These are phyloP conservation scores for Sclerotinia sclerotiorum DNA, from an alignment of 2,329 filamentous ascomycete species.

Conservation along the genomic window DNA sequence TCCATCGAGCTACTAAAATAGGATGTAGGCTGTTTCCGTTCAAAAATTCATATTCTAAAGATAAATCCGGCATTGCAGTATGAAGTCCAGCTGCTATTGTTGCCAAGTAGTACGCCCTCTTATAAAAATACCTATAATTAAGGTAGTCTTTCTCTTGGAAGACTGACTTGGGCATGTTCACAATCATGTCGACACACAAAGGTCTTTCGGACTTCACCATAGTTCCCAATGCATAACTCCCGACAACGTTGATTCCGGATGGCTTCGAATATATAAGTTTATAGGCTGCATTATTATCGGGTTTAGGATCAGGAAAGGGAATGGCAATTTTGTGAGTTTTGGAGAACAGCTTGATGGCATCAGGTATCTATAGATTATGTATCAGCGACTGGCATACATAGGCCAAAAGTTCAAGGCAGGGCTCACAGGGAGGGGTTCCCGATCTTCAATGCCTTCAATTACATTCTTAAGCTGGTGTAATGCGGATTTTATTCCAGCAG, in stretches of 20 bases:
- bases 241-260: constrained; percentile 78
- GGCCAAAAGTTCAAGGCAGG: background rate
- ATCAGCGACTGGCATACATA: constrained; percentile 19
- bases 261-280: constrained; percentile 78
- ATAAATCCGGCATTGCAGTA: constrained; percentile 51
- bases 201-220: constrained; percentile 62
- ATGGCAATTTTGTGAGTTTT: constrained; percentile 68
- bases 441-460: constrained; percentile 57
- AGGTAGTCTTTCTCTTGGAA: constrained; percentile 96
- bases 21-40: constrained; percentile 78
- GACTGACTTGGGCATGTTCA: constrained; percentile 76
- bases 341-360: constrained; percentile 67
- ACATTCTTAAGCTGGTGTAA: constrained; percentile 55
- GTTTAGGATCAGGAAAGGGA: constrained; percentile 81
- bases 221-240: constrained; percentile 78
- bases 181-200: constrained; percentile 74
- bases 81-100: constrained; percentile 73
- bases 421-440: constrained; percentile 47
- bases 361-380: constrained; percentile 54
- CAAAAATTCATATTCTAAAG: constrained; percentile 63
- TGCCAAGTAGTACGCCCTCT: constrained; percentile 86
- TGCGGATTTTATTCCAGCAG: constrained; percentile 52
- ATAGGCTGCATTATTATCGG: constrained; percentile 74
- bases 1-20: constrained; percentile 52
- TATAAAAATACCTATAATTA: constrained; percentile 92